These are phyloP conservation scores for Colletotrichum endophyticum DNA, from an alignment of 2,329 filamentous ascomycete genomes.

Conservation along the genomic window DNA sequence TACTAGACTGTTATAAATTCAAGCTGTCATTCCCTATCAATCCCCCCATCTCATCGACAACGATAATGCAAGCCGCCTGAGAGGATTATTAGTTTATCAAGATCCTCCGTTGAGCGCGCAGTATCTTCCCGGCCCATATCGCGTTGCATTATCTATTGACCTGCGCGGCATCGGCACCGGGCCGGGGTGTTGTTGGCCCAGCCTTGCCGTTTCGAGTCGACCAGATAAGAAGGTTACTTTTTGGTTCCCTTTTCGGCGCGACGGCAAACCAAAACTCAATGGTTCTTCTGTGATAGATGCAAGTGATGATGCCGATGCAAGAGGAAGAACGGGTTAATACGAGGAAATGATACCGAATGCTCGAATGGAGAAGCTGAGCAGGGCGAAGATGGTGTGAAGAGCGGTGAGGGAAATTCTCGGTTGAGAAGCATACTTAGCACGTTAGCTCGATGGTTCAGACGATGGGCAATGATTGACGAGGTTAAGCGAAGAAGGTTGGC, in stretches of 20 bases:
- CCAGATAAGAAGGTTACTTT: constrained; percentile 20
- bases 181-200: neutral
- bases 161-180: constrained; percentile 7
- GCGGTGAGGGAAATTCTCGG: constrained; percentile 1
- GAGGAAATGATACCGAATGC: neutral
- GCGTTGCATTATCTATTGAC: constrained; percentile 18
- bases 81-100: neutral
- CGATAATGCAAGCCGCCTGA: neutral
- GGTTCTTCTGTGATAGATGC: neutral
- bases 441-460: neutral
- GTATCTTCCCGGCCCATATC: neutral
- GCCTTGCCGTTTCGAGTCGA: constrained; percentile 1
- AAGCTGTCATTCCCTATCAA: neutral
- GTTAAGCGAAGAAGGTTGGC: neutral
- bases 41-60: neutral
- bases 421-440: neutral
- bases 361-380: neutral
- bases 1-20: neutral
- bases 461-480: neutral
- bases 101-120: neutral
- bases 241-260: neutral
- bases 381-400: constrained; percentile 10
- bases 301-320: neutral
- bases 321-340: neutral
- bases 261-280: neutral